These are phyloP conservation scores for Auricularia sp. DNA, from an alignment of 768 basidiomycete genomes.

Conservation along the genomic window DNA sequence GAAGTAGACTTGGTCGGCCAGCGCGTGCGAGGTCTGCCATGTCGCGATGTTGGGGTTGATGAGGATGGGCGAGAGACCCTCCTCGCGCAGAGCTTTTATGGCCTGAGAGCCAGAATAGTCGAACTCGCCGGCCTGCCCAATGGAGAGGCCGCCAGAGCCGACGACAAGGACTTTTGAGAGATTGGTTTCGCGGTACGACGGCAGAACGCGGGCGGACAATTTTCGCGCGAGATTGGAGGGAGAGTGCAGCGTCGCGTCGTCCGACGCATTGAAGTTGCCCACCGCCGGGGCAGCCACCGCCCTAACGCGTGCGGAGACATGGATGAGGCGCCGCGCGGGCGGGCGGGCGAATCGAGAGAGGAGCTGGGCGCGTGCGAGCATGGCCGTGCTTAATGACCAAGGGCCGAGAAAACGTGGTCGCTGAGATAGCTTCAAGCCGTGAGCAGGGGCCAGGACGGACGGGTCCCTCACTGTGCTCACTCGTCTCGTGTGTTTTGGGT, in stretches of 20 bases:
- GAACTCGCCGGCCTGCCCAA: conserved; percentile 98
- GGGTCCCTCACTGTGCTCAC: not conserved
- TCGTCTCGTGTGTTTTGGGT: conserved; percentile 2
- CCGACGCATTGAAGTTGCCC: conserved; percentile 9
- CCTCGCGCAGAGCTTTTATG: conserved; percentile 92
- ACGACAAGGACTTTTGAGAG: conserved; percentile 94
- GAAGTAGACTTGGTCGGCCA: conserved; percentile 96
- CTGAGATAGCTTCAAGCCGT: not conserved
- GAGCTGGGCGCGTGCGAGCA: not conserved
- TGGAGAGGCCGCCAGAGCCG: conserved; percentile 90
- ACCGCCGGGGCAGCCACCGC: conserved; percentile 14
- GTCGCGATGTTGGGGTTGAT: conserved; percentile 99
- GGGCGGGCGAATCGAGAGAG: not conserved
- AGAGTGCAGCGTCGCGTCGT: conserved; percentile 51
- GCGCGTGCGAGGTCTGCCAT: conserved; percentile 96
- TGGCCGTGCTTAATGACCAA: not conserved
- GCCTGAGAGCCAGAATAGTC: conserved; percentile 99
- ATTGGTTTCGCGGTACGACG: conserved; percentile 81
- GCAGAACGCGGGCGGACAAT: conserved; percentile 89
- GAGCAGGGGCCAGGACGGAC: not conserved
- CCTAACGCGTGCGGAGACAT: not conserved
- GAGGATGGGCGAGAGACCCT: conserved; percentile 86
- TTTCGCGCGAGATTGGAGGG: conserved; percentile 90
- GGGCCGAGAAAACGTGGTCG: conserved; percentile 1
- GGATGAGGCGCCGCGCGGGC: not conserved